Evolutionary conservation across 2,329 filamentous ascomycete species (phyloP), one percentile per base, ranked within the genome.

Genomic region (Trichoderma simmonsii): DNA sequence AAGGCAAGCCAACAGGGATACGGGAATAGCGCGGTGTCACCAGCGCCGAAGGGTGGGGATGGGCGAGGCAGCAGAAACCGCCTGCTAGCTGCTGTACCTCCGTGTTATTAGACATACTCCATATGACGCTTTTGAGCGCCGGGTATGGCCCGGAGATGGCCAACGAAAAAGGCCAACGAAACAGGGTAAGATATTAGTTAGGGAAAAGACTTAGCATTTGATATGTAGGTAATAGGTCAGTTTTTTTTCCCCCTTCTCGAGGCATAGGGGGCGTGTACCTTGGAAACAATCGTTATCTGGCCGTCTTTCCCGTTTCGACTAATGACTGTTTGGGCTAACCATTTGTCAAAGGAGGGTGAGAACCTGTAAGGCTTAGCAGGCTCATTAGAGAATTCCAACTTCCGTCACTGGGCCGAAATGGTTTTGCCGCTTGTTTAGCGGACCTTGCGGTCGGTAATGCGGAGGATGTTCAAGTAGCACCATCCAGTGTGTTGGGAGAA

Each of bases 351-450:
- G 32, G 48, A 57, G 28, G 48, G 51, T 34, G 18, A 51, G 24
- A 28, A 21, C 56, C 36, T 61, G 57, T 69, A 69, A 69, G 66
- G 66, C 66, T 69, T 69, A 69, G 56, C 56, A 61, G 56, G n/a
- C 56, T 32, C 24, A 34, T 69, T 24, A 34, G 14, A 39, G 26
- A 26, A 24, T 18, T 51, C 26, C 36, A 28, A 26, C 36, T 61
- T 48, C 66, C 39, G n/a, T 60, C 66, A 34, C 12, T 66, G 36
- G 63, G 28, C n/a, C 26, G n/a, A 34, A 54, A 34, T 12, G 56
- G 57, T 39, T 32, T 51, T 18, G 56, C 39, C 66, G 36, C 56
- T 61, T 69, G 66, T 36, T 68, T 68, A 60, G 66, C 56, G 66
- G 56, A 48, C 36, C 66, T 61, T 24, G 56, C n/a, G 56, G 28